Conservation (phyloP, 2,329 filamentous ascomycete genomes). For the Trichoderma guizhouense region DNA sequence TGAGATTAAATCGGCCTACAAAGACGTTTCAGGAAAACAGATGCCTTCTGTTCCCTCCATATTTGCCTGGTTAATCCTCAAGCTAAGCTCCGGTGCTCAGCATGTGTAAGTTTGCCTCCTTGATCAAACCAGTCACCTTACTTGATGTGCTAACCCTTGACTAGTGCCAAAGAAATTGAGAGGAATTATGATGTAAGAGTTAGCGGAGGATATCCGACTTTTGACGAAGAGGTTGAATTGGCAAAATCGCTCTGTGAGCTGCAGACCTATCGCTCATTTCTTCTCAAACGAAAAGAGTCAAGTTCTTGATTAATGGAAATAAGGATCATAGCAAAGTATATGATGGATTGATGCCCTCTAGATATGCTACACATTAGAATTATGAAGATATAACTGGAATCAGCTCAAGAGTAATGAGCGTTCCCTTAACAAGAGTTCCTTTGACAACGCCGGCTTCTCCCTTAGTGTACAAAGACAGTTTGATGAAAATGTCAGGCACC, state of each 20-base stretch:
- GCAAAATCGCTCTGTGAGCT: neutral
- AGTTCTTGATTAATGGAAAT: neutral
- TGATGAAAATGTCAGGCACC: constrained; percentile 10
- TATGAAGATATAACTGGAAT: neutral
- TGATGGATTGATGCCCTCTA: neutral
- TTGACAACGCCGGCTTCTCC: neutral
- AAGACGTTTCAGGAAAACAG: neutral
- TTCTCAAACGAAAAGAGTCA: neutral
- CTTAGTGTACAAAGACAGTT: neutral
- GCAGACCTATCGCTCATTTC: neutral
- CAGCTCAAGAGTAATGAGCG: neutral
- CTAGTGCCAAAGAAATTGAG: constrained; percentile 5
- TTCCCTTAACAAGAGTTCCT: neutral
- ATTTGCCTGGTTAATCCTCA: constrained; percentile 2
- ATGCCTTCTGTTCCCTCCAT: constrained; percentile 5
- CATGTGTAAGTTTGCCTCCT: neutral
- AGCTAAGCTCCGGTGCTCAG: constrained; percentile 6
- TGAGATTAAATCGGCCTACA: neutral
- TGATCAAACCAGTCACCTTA: too few relatives aligned
- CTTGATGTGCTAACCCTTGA: neutral
- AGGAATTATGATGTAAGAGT: neutral
- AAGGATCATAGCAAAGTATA: neutral
- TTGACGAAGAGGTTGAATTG: constrained; percentile 5
- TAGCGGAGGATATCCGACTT: neutral
- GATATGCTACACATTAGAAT: neutral